Conservation (phyloP, 139 green algal species). For the Chlorella ohadii region DNA sequence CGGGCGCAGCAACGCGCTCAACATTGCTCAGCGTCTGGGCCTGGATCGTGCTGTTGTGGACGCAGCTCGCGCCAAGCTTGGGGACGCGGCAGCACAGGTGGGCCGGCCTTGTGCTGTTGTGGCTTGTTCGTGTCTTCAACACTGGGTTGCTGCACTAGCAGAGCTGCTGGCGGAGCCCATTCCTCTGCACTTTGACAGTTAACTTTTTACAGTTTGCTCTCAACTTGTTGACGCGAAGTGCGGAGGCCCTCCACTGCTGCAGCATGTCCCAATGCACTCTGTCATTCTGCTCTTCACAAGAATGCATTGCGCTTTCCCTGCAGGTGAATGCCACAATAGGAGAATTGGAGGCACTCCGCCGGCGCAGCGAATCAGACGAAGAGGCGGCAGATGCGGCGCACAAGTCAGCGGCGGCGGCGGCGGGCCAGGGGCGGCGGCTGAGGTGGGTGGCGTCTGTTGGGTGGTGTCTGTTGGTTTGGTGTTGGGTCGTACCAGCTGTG, state of each 20-base stretch:
- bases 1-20: slow-evolving; percentile 82
- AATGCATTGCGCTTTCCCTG: no score
- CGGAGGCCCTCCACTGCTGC: no score
- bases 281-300: no score
- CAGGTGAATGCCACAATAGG: slow-evolving; percentile 40
- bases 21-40: slow-evolving; percentile 82
- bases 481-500: background rate
- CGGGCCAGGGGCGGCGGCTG: background rate
- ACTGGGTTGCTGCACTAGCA: no score
- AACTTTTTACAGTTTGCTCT: no score
- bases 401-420: background rate
- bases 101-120: background rate
- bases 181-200: no score
- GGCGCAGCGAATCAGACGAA: slow-evolving; percentile 32
- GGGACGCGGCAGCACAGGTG: slow-evolving; percentile 41
- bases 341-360: slow-evolving; percentile 43
- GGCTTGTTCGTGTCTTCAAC: no score
- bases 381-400: background rate
- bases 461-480: background rate
- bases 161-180: no score
- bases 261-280: no score
- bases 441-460: background rate
- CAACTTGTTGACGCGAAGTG: background rate
- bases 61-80: slow-evolving; percentile 67
- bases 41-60: slow-evolving; percentile 72